A percentile compares a stretch with the other conserved stretches of the same genome.
phyloP scores from a whole-genome alignment of 148 eudicot genomes.

The Rhododendron ovatum region DNA sequence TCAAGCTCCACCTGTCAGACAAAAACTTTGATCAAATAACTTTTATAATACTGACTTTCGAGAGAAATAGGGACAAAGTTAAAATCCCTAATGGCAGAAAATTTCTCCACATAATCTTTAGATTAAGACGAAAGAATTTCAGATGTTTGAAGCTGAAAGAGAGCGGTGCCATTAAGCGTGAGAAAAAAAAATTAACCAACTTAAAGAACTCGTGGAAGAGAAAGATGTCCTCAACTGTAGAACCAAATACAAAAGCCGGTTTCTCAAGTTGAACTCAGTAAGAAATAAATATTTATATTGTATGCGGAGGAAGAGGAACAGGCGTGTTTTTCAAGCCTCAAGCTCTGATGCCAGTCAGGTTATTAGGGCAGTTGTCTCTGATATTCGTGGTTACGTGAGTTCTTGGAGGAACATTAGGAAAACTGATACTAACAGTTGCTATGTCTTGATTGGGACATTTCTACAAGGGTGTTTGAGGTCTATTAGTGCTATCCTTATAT shows the following conservation, averaged over 20 bases:
- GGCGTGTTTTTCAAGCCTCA: too few species aligned
- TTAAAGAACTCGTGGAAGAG: background rate
- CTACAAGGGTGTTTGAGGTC: too few species aligned
- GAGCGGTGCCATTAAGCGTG: background rate
- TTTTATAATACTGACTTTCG: background rate
- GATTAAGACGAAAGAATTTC: background rate
- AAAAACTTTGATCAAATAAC: conserved; percentile 16
- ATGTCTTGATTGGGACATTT: too few species aligned
- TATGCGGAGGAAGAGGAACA: too few species aligned
- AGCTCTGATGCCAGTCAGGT: too few species aligned
- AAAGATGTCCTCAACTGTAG: background rate
- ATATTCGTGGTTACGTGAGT: too few species aligned
- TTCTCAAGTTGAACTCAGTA: background rate
- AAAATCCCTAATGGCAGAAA: background rate
- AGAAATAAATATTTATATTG: background rate
- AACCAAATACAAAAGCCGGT: background rate
- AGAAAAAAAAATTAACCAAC: background rate
- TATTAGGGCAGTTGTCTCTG: too few species aligned
- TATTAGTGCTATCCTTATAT: too few species aligned
- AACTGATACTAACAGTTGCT: too few species aligned
- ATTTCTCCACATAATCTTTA: background rate
- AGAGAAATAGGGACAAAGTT: background rate
- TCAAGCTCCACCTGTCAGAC: conserved; percentile 53
- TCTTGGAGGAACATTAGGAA: too few species aligned
- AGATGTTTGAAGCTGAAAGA: background rate